Evolutionary conservation across 2,329 filamentous ascomycete species (phyloP).

Genomic region (Diaporthe citri): DNA sequence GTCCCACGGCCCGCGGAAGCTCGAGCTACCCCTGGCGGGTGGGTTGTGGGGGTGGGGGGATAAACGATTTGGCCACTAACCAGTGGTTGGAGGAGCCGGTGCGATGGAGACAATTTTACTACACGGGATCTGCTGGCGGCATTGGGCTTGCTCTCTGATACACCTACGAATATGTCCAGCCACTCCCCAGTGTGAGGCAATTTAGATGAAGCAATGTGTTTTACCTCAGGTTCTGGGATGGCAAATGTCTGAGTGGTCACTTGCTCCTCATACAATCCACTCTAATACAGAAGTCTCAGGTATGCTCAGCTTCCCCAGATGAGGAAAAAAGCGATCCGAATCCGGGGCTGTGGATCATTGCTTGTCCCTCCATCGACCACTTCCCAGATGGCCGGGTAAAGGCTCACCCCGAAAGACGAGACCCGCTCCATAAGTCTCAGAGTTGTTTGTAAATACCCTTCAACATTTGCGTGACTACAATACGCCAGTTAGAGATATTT

Average conservation of each 20-base stretch:
- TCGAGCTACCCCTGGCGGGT: conserved; percentile 14
- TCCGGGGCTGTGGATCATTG: conserved; percentile 5
- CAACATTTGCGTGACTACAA: background rate
- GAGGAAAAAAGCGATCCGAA: background rate
- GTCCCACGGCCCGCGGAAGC: conserved; percentile 7
- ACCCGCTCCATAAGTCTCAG: background rate
- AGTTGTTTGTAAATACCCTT: too few species aligned
- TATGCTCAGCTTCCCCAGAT: background rate
- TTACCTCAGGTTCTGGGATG: background rate
- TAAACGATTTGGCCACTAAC: conserved; percentile 19
- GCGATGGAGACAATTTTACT: too few species aligned
- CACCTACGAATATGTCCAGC: background rate
- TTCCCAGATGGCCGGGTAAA: conserved; percentile 3
- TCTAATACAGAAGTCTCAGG: background rate
- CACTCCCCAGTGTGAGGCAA: background rate
- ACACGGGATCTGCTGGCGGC: conserved; percentile 17
- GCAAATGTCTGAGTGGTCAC: background rate
- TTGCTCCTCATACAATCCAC: background rate
- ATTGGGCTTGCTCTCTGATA: background rate
- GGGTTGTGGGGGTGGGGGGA: conserved; percentile 23
- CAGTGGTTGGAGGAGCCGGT: background rate
- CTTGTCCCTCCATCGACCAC: background rate
- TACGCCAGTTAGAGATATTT: background rate
- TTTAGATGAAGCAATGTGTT: background rate
- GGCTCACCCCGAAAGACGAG: background rate